Evolutionary conservation across 202 grass and related monocot genomes (phyloP).

Genomic region (Saccharum hybrid): DNA sequence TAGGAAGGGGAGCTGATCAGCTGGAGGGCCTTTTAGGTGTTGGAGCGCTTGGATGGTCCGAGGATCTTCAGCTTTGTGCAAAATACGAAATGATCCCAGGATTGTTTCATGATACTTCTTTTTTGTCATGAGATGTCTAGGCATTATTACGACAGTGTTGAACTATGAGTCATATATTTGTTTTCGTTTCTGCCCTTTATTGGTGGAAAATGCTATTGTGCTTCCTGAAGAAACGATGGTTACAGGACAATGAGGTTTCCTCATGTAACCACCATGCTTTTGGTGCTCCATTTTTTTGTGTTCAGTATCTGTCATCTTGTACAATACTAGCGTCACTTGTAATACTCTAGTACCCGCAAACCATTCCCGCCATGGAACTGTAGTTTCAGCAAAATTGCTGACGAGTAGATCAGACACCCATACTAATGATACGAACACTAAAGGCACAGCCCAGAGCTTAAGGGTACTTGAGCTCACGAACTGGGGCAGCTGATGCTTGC

Average conservation of each 20-base stretch:
- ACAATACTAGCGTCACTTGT: neutral
- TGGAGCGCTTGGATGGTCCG: neutral
- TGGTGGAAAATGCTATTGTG: neutral
- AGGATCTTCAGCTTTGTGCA: conserved; percentile 1
- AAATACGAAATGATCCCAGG: neutral
- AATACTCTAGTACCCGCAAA: neutral
- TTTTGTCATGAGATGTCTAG: neutral
- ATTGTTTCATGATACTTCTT: conserved; percentile 1
- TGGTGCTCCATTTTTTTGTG: neutral
- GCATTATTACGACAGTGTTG: neutral
- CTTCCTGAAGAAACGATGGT: neutral
- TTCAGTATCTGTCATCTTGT: neutral
- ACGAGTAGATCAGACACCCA: neutral
- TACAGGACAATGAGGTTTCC: neutral
- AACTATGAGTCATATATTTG: neutral
- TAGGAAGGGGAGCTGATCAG: conserved; percentile 44
- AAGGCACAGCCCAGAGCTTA: neutral
- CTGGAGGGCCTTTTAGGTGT: neutral
- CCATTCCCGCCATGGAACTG: neutral
- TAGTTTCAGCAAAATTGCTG: neutral
- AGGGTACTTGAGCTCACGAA: neutral
- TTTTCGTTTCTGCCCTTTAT: neutral
- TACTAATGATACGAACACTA: neutral
- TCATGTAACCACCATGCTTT: neutral
- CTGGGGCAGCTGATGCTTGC: neutral